Evolutionary conservation across 2,329 filamentous ascomycete species (phyloP), one percentile per base, ranked within the genome.

Genomic region (Parafenestella ontariensis): DNA sequence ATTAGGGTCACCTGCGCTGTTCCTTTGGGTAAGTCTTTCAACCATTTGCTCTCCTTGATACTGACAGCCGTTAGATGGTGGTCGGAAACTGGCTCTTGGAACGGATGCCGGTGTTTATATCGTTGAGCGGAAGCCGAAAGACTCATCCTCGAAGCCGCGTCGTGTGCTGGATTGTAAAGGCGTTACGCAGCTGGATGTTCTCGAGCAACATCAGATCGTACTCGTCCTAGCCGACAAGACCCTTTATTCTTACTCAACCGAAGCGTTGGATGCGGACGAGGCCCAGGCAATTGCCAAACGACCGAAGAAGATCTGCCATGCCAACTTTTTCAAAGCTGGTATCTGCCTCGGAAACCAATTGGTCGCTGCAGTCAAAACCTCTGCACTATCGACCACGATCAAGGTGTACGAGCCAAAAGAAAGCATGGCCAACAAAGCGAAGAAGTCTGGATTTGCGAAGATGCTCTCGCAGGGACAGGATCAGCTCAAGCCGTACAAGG

Each of bases 331-430:
- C 87, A 96, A 96, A 78, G 90, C 92, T 17, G 95, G 95, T 34
- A 96, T 97, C 69, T 98, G 95, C 72, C 84, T 97, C 55, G 93
- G 95, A 29, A 87, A 95, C 58, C 95, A 98, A 73, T 83, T 99
- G 49, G 95, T 99, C 26, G 98, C 94, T 78, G 96, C 92, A 65
- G 95, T 98, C 70, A 98, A 96, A 81, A 96, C 92, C 36, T 94
- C 90, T 17, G 91, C 93, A 3, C 81, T 98, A 28, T 96, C 92
- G 47, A 96, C 92, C 13, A 98, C 94, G 1, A 96, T 99, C 81
- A 98, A 98, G 78, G 95, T 98, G n/a, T 98, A 92, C 77, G 94
- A 99, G 78, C 95, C 95, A 1, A 96, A 96, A 78, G 95, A 98
- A 73, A 90, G 92, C 58, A 89, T 96, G 83, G 89, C 90, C 49